Evolutionary conservation across 202 grass and related monocot genomes (phyloP), one percentile per base, ranked within the genome.

Genomic region (Schoenoplectus tabernaemontani): DNA sequence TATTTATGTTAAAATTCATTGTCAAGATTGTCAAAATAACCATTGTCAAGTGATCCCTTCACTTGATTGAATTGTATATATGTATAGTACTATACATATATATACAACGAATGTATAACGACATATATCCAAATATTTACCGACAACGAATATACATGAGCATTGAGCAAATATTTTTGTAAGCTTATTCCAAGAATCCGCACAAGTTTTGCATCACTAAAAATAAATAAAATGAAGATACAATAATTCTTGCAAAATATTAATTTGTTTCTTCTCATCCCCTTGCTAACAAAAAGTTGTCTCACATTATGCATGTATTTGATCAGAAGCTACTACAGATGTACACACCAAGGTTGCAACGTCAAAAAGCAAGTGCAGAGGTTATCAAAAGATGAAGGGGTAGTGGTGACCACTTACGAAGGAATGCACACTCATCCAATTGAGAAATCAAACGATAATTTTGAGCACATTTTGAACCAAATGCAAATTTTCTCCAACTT

Each of bases 311-410:
- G 7, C 26, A 34, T 65, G 32, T 42, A 77, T 36, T 23, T 32
- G 64, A 53, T 50, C 86, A 96, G 93, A 48, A 96, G 93, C 82
- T 96, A 96, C 84, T 96, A 96, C 78, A 85, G 90, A 75, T 96
- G 93, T 58, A 96, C 93, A 17, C 81, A 89, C 63, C 86, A 90
- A 89, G 93, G 92, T 4, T 96, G 92, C 87, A 96, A 83, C 41
- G 92, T 96, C 62, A 96, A 96, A 83, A 96, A 96, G 85, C 92
- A 96, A 84, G 85, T 96, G 57, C 92, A 96, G 51, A 83, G 92
- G 47, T 73, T 91, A 9, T 86, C 93, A 1, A 84, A 83, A 11
- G 93, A 93, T 8, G 90, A 97, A 84, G 85, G 61, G 0, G 78
- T 97, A 32, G 93, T 97, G 19, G 90, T 93, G n/a, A 97, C 93